Conservation (phyloP, 495 filamentous ascomycete genomes). For the Aspergillus homomorphus region DNA sequence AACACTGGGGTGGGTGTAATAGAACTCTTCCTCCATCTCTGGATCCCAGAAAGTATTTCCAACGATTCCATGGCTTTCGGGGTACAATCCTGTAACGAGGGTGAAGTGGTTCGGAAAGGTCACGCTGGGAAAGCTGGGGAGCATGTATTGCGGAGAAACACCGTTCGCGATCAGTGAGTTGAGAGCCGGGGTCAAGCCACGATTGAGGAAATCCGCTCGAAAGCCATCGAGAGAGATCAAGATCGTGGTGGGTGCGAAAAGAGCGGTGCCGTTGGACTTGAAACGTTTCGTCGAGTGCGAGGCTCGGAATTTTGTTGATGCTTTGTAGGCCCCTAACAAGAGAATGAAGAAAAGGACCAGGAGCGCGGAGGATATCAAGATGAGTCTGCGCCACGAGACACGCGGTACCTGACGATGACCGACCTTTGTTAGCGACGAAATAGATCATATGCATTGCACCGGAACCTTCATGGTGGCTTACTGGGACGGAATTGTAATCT, state of each 20-base stretch:
- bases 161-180: constrained; percentile 76
- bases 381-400: constrained; percentile 30
- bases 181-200: constrained; percentile 78
- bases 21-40: constrained; percentile 70
- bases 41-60: constrained; percentile 95
- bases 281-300: constrained; percentile 22
- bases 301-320: constrained; percentile 38
- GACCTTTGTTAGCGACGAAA: neutral
- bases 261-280: constrained; percentile 65
- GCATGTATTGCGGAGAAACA: constrained; percentile 87
- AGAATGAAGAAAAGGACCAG: constrained; percentile 51
- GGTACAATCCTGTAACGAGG: constrained; percentile 85
- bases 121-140: constrained; percentile 89
- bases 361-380: constrained; percentile 38
- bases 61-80: constrained; percentile 89
- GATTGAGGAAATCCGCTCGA: constrained; percentile 87
- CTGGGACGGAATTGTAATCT: constrained; percentile 32
- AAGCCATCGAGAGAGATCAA: constrained; percentile 95
- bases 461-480: constrained; percentile 12
- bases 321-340: constrained; percentile 53
- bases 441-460: neutral
- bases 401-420: constrained; percentile 9
- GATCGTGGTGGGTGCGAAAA: constrained; percentile 88
- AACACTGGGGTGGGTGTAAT: constrained; percentile 69
- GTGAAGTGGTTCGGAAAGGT: constrained; percentile 99